Evolutionary conservation across 1,139 yeast genomes (phyloP).

Genomic region (Arxiozyma heterogenica): DNA sequence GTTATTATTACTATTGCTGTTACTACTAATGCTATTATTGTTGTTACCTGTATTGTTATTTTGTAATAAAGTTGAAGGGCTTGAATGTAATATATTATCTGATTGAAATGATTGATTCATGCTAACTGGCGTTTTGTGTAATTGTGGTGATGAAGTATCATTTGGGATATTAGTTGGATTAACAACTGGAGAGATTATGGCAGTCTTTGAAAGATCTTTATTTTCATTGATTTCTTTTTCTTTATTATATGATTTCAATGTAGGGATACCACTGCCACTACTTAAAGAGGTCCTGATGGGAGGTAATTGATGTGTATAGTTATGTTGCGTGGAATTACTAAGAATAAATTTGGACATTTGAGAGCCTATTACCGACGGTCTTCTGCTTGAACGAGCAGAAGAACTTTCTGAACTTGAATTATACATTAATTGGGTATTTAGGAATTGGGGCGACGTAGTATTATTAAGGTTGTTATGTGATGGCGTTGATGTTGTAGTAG

Average conservation of each 20-base stretch:
- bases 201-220: constrained; percentile 1
- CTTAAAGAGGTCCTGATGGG: constrained; percentile 1
- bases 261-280: constrained; percentile 4
- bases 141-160: not conserved
- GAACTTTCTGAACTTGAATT: constrained; percentile 2
- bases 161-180: not conserved
- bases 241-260: not conserved
- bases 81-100: not conserved
- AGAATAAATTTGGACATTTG: not conserved
- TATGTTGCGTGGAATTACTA: not conserved
- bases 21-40: not conserved
- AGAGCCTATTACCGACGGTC: constrained; percentile 4
- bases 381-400: constrained; percentile 7
- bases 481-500: not conserved
- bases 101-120: not conserved
- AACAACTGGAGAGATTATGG: constrained; percentile 1
- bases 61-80: not conserved
- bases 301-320: constrained; percentile 2
- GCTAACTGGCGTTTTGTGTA: constrained; percentile 1
- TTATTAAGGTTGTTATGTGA: not conserved
- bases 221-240: not conserved
- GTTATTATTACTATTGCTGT: not conserved
- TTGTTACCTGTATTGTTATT: not conserved
- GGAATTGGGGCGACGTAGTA: not conserved
- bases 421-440: not conserved